These are phyloP conservation scores for Wickerhamia fluorescens DNA, from an alignment of 805 yeast species.

Conservation along the genomic window DNA sequence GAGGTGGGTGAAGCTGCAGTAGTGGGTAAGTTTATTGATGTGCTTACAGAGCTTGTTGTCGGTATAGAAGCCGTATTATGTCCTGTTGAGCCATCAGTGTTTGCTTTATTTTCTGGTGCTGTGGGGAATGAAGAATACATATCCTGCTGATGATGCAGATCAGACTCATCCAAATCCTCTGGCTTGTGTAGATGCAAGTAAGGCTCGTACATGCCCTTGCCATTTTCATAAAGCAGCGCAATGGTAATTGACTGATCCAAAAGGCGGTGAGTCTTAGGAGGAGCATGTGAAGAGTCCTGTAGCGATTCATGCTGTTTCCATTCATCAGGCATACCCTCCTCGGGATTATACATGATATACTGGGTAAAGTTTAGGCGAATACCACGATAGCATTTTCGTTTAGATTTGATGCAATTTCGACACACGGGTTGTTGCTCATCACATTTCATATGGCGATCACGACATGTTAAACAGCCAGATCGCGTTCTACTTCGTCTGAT, in stretches of 20 bases:
- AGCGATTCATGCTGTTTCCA: too few species aligned
- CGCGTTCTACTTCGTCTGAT: slow-evolving; percentile 33
- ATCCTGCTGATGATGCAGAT: slow-evolving; percentile 20
- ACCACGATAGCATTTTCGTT: slow-evolving; percentile 42
- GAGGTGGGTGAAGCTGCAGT: slow-evolving; percentile 1
- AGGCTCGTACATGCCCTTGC: slow-evolving; percentile 22
- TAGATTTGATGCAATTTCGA: slow-evolving; percentile 45
- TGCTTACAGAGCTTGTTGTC: too few species aligned
- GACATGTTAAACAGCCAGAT: slow-evolving; percentile 54
- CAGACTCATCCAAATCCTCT: slow-evolving; percentile 27
- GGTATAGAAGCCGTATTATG: too few species aligned
- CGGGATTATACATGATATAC: too few species aligned
- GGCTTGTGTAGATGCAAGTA: slow-evolving; percentile 24
- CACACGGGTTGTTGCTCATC: slow-evolving; percentile 60
- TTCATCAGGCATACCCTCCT: too few species aligned
- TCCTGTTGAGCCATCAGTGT: too few species aligned
- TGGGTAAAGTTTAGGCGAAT: slow-evolving; percentile 39
- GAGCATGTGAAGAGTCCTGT: slow-evolving; percentile 1
- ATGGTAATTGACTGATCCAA: slow-evolving; percentile 39
- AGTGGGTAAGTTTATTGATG: neutral
- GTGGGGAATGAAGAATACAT: too few species aligned
- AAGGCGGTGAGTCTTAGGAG: slow-evolving; percentile 11
- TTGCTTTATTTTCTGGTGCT: too few species aligned
- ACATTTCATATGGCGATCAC: slow-evolving; percentile 62
- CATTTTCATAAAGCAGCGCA: slow-evolving; percentile 32